Conservation (phyloP, 1,139 yeast genomes). For the Blastobotrys illinoisensis region DNA sequence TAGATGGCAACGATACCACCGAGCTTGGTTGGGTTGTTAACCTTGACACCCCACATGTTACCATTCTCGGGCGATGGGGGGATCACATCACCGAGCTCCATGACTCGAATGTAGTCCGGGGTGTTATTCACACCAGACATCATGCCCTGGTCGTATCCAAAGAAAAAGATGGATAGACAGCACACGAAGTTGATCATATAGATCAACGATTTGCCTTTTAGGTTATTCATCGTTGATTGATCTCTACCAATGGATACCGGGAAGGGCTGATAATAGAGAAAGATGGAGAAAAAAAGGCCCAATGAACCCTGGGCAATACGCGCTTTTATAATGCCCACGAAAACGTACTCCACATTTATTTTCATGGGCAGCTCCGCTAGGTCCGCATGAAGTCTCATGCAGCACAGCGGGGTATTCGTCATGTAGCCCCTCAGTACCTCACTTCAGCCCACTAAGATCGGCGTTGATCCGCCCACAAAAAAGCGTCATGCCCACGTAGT, state of each 20-base stretch:
- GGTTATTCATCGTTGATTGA: neutral
- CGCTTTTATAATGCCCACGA: neutral
- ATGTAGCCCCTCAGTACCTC: neutral
- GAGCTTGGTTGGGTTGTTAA: conserved; percentile 35
- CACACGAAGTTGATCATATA: conserved; percentile 18
- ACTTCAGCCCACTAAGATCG: neutral
- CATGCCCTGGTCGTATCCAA: conserved; percentile 56
- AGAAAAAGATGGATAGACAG: conserved; percentile 36
- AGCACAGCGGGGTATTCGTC: neutral
- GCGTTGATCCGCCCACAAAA: neutral
- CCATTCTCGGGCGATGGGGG: conserved; percentile 16
- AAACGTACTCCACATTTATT: neutral
- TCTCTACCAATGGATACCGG: neutral
- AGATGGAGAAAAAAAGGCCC: neutral
- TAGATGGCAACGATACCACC: conserved; percentile 41
- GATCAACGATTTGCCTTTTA: conserved; percentile 12
- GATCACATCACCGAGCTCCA: conserved; percentile 27
- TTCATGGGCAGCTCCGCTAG: neutral
- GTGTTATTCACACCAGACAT: conserved; percentile 48
- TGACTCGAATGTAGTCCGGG: conserved; percentile 33
- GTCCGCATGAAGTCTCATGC: neutral
- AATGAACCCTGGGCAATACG: neutral
- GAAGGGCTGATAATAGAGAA: neutral
- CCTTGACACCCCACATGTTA: conserved; percentile 25
- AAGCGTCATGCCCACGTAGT: too few relatives aligned